Evolutionary conservation across 1,284 basidiomycete genomes (phyloP), one percentile per base, ranked within the genome.

Genomic region (Jaminaea rosea): DNA sequence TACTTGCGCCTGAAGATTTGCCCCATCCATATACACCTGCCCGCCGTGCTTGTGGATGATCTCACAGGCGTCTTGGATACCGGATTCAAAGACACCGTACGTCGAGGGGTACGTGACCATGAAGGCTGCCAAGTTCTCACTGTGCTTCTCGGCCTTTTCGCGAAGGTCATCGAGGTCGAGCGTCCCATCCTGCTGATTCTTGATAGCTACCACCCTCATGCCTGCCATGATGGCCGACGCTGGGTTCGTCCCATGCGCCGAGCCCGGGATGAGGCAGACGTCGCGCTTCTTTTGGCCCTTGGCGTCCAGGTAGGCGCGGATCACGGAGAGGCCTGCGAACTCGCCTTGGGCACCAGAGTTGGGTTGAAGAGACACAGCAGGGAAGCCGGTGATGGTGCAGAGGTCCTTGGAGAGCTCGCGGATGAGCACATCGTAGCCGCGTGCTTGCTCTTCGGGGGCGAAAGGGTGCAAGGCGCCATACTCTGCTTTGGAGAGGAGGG

Each of bases 321-420:
- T 97, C 59, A 96, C 86, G 49, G 83, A 86, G 29, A 98, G 81
- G 26, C 93, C 93, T 31, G 93, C 83, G 69, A 92, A 98, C 78
- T 98, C 93, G 41, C 93, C 93, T 59, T 80, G 89, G 11, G 93
- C 93, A 54, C 93, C 93, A 23, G 92, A 97, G 77, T 98, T 98
- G 50, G 93, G 93, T 75, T 98, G 93, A 28, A 98, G 80, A 3
- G 90, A 93, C 59, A 91, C 90, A 15, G 90, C 84, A 58, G 88
- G 83, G 78, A 97, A 96, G 24, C 93, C 93, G 13, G 93, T 98
- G 60, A 97, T 88, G 67, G 82, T 85, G 79, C 88, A 90, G 3
- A 98, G 80, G 76, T 97, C 90, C 15, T 79, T 77, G 74, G 93
- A 89, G 47, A 98, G 80, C 79, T 98, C 93, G 80, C 86, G 62